These are phyloP conservation scores for Dendrobium officinale DNA, from an alignment of 106 monocot genomes.

Conservation along the genomic window DNA sequence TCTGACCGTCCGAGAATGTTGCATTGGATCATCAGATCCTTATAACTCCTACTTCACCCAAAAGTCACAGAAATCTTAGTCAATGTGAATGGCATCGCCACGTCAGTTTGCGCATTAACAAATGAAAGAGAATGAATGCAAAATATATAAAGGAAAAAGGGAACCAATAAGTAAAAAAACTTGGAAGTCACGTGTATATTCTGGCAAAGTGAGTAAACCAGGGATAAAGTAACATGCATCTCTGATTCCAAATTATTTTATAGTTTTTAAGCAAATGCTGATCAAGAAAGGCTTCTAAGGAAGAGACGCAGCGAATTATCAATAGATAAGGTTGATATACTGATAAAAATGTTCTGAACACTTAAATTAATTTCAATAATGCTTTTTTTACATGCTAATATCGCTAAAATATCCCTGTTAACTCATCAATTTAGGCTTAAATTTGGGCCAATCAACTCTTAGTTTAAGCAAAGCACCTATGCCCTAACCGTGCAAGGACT, in stretches of 20 bases:
- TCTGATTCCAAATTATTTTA: not conserved
- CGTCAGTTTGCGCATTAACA: not conserved
- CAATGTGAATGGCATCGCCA: not conserved
- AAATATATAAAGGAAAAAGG: not conserved
- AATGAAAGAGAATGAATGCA: not conserved
- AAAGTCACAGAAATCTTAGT: not conserved
- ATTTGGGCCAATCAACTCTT: too few relatives aligned
- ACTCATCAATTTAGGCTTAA: too few relatives aligned
- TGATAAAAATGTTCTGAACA: too few relatives aligned
- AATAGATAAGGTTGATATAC: too few relatives aligned
- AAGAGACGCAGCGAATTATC: too few relatives aligned
- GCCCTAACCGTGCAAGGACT: too few relatives aligned
- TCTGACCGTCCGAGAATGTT: slow-evolving; percentile 84
- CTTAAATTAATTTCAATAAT: too few relatives aligned
- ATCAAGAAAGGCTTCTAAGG: not conserved
- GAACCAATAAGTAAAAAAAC: not conserved
- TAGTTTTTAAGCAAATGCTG: not conserved
- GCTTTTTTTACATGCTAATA: too few relatives aligned
- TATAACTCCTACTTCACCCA: slow-evolving; percentile 61
- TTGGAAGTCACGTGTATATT: not conserved
- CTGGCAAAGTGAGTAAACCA: not conserved
- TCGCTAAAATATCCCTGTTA: too few relatives aligned
- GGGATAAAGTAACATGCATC: not conserved
- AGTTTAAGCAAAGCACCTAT: too few relatives aligned
- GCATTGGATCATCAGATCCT: slow-evolving; percentile 88